Evolutionary conservation across 2,329 filamentous ascomycete species (phyloP), one percentile per base, ranked within the genome.

Genomic region (Chaetomiaceae sp.): DNA sequence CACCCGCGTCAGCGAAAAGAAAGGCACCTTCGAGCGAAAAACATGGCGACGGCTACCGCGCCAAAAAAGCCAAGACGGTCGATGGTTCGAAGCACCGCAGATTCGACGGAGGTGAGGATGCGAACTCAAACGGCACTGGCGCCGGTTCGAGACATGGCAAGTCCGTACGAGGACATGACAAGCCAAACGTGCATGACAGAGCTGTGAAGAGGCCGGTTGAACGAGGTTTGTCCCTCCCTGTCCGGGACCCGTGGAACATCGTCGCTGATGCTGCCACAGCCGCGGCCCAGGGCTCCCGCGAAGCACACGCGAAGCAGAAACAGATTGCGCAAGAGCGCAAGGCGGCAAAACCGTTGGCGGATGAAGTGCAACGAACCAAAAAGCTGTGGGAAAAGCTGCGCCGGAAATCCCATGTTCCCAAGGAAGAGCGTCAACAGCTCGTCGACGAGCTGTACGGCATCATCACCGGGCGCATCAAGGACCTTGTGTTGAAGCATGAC

Each of bases 401-500:
- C 55, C 77, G 88, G 58, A 97, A 97, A 71, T 95, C 90, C 3
- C 88, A 96, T 60, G 88, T 98, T 1, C 86, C 89, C 33, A 82
- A 84, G 59, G 87, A 94, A 32, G 90, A 98, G 71, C 80, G 93
- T 52, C 84, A 91, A 66, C 77, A 84, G 63, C 78, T 98, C 33
- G 86, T 97, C 38, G 79, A 83, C 50, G 91, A 98, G 71, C 77
- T 98, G 20, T 97, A 95, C 66, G 76, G 78, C 47, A 95, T 98
- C 61, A 86, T 96, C 59, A 93, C 87, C 19, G 91, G 90, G 43
- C 81, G 86, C 48, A 86, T 97, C 59, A 88, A 88, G 67, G 93
- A 97, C 52, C 95, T 97, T 57, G 91, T 96, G 17, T 86, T 98
- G 70, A 98, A 98, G 78, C 93, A 98, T 66, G 93, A 98, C 64